Evolutionary conservation across 1,139 yeast genomes (phyloP).

Genomic region (Lodderomyces elongisporus): DNA sequence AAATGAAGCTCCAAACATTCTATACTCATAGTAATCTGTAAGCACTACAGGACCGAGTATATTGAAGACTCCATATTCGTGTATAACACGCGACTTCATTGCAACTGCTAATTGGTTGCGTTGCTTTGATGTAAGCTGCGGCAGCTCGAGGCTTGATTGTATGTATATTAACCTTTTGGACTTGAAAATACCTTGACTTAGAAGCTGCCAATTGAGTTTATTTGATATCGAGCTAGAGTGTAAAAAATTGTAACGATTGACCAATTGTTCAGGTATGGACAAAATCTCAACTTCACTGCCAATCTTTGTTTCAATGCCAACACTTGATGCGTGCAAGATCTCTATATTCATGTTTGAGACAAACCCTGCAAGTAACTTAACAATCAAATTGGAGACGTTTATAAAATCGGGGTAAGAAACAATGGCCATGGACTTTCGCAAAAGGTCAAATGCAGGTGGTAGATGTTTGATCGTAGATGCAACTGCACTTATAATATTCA

Average conservation of each 20-base stretch:
- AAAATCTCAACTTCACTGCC: conserved; percentile 6
- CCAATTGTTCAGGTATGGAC: conserved; percentile 6
- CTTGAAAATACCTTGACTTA: conserved; percentile 4
- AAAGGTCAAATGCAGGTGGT: conserved; percentile 34
- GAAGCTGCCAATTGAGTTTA: background rate
- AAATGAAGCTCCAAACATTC: conserved; percentile 27
- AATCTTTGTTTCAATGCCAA: no score
- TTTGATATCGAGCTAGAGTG: background rate
- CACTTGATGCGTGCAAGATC: conserved; percentile 4
- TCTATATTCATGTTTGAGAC: conserved; percentile 12
- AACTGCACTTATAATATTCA: conserved; percentile 57
- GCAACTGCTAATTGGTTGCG: conserved; percentile 43
- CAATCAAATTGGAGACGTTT: conserved; percentile 22
- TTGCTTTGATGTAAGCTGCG: conserved; percentile 20
- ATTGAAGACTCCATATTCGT: conserved; percentile 45
- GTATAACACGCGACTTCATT: conserved; percentile 46
- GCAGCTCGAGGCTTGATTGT: conserved; percentile 1
- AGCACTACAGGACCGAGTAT: conserved; percentile 55
- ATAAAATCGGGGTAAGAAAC: conserved; percentile 20
- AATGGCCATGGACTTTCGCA: conserved; percentile 41
- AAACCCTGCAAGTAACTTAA: conserved; percentile 29
- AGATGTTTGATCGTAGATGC: conserved; percentile 59
- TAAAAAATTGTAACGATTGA: background rate
- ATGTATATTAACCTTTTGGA: conserved; percentile 7
- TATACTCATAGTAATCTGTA: conserved; percentile 60